Conservation (phyloP, 164 flowering plant genomes). For the Piper longum region DNA sequence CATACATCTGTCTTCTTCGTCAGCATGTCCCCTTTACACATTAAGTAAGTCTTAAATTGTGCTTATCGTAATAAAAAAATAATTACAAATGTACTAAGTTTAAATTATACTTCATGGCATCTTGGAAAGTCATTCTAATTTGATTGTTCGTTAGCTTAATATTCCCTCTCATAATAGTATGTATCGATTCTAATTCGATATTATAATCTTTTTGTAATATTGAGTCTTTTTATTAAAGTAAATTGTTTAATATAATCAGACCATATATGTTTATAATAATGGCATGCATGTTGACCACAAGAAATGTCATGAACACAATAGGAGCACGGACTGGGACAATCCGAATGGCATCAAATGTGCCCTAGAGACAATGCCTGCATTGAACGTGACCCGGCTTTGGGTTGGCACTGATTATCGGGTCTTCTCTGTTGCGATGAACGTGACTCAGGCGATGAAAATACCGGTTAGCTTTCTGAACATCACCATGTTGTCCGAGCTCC, state of each 20-base stretch:
- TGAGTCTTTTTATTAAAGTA: no score
- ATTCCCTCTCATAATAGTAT: no score
- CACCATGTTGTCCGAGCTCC: slow-evolving; percentile 61
- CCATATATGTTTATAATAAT: no score
- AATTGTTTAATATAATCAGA: no score
- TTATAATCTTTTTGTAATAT: no score
- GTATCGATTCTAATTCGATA: no score
- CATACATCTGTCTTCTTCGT: slow-evolving; percentile 72
- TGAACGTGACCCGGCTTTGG: slow-evolving; percentile 33
- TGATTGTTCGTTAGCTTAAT: no score
- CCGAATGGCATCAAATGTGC: slow-evolving; percentile 80
- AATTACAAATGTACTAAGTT: no score
- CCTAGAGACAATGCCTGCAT: slow-evolving; percentile 50
- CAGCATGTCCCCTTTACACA: slow-evolving; percentile 94
- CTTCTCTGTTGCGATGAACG: slow-evolving; percentile 36
- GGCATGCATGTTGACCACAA: background rate
- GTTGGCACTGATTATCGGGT: slow-evolving; percentile 64
- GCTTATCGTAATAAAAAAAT: background rate
- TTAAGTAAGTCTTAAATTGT: slow-evolving; percentile 41
- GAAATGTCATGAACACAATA: slow-evolving; percentile 5
- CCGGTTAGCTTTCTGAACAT: slow-evolving; percentile 62
- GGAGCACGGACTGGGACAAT: slow-evolving; percentile 85
- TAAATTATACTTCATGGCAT: no score
- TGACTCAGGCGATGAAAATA: slow-evolving; percentile 43
- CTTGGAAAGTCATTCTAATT: no score